These are phyloP conservation scores for Trichoderma lentiforme DNA, from an alignment of 2,329 filamentous ascomycete genomes.

Conservation along the genomic window DNA sequence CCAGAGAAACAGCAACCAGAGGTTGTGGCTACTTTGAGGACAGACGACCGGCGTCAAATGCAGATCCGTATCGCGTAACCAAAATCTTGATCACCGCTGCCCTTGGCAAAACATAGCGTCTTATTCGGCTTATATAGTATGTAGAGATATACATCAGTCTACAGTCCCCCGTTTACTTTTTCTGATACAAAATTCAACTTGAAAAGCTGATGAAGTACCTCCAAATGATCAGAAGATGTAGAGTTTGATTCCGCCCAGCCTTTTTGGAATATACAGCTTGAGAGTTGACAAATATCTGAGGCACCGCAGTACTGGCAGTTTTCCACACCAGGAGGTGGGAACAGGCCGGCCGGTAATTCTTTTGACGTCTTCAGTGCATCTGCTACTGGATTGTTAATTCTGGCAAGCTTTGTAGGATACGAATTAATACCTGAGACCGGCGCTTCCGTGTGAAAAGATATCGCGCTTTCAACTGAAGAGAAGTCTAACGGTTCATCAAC, in stretches of 20 bases:
- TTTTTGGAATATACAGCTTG: background rate
- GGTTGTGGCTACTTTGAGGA: background rate
- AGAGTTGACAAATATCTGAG: background rate
- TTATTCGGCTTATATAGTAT: background rate
- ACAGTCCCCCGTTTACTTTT: background rate
- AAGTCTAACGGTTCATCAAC: background rate
- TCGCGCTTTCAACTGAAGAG: background rate
- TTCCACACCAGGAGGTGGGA: background rate
- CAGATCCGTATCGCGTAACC: background rate
- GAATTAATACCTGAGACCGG: background rate
- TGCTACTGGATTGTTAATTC: background rate
- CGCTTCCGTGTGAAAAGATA: background rate
- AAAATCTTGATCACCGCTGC: background rate
- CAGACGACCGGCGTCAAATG: background rate
- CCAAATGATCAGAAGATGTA: background rate
- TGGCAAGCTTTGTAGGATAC: background rate
- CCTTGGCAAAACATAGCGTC: background rate
- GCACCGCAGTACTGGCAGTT: background rate
- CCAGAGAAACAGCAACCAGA: background rate
- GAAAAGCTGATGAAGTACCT: background rate
- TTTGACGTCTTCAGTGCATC: background rate
- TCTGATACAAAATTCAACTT: background rate
- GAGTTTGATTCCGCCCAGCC: background rate
- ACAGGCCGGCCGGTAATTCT: background rate
- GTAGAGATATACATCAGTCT: background rate